phyloP scores from a whole-genome alignment of 805 yeast species.

The Cyberlindnera xylosilytica region DNA sequence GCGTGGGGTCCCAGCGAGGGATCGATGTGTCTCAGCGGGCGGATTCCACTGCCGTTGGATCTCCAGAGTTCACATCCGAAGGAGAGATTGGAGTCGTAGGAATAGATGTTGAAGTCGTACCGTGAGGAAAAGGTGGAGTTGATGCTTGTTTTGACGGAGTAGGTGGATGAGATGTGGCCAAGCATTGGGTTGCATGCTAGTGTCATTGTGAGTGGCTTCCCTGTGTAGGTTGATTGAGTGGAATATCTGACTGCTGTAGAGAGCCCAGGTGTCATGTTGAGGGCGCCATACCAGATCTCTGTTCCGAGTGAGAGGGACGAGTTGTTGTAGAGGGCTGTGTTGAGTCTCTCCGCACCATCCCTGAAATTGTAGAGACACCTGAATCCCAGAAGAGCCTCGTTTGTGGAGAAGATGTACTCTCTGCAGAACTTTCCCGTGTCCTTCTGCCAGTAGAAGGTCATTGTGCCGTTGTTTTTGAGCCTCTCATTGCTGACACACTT shows the following conservation, averaged over 20 bases:
- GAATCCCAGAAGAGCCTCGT: slow-evolving; percentile 79
- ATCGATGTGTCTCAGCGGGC: slow-evolving; percentile 17
- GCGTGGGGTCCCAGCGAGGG: slow-evolving; percentile 32
- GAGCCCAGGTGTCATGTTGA: slow-evolving; percentile 83
- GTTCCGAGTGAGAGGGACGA: slow-evolving; percentile 75
- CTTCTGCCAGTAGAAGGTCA: slow-evolving; percentile 70
- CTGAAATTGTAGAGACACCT: slow-evolving; percentile 69
- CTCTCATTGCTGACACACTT: slow-evolving; percentile 73
- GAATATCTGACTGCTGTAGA: slow-evolving; percentile 84
- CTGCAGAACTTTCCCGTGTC: slow-evolving; percentile 60
- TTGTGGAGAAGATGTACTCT: slow-evolving; percentile 78
- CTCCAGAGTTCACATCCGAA: slow-evolving; percentile 86
- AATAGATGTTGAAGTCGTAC: slow-evolving; percentile 86
- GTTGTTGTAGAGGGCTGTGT: slow-evolving; percentile 47
- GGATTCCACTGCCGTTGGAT: slow-evolving; percentile 27
- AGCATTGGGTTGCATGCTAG: slow-evolving; percentile 82
- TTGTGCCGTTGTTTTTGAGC: slow-evolving; percentile 48
- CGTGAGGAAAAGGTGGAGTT: slow-evolving; percentile 76
- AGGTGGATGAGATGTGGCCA: slow-evolving; percentile 86
- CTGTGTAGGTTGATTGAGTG: slow-evolving; percentile 80
- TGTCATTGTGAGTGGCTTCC: slow-evolving; percentile 87
- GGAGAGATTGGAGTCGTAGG: slow-evolving; percentile 83
- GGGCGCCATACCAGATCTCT: slow-evolving; percentile 85
- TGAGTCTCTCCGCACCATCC: slow-evolving; percentile 35
- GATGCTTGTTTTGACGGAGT: slow-evolving; percentile 76